Conservation (phyloP, 2,329 filamentous ascomycete species). For the Ramularia endophylla region DNA sequence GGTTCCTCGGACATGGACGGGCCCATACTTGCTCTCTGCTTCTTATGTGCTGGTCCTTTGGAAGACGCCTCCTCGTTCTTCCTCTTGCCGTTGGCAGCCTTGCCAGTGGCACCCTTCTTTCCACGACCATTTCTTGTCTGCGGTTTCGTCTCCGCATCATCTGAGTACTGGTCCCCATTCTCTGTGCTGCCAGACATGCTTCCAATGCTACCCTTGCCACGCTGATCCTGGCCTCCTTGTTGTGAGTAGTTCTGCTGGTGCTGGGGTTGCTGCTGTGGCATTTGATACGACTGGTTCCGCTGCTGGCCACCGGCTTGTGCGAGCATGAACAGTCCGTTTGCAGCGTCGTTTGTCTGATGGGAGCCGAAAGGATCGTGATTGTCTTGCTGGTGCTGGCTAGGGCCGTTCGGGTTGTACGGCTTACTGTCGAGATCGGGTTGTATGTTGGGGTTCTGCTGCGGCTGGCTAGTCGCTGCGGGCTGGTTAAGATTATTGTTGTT, state of each 20-base stretch:
- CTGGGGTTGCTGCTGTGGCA: constrained; percentile 36
- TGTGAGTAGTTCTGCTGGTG: constrained; percentile 38
- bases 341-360: constrained; percentile 87
- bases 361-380: constrained; percentile 67
- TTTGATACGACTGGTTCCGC: constrained; percentile 42
- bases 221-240: constrained; percentile 24
- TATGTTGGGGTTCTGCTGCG: constrained; percentile 36
- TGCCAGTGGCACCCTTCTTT: constrained; percentile 56
- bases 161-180: constrained; percentile 56
- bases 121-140: constrained; percentile 56
- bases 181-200: constrained; percentile 54
- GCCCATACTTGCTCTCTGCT: constrained; percentile 56
- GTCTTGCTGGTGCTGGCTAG: constrained; percentile 30
- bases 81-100: constrained; percentile 60
- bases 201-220: constrained; percentile 45
- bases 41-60: constrained; percentile 66
- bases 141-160: constrained; percentile 61
- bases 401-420: constrained; percentile 52
- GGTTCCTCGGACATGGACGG: constrained; percentile 43
- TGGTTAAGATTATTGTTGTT: constrained; percentile 30
- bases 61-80: constrained; percentile 68
- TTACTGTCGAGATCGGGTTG: constrained; percentile 34
- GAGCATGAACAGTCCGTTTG: constrained; percentile 88
- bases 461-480: constrained; percentile 39
- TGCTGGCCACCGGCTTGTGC: constrained; percentile 63